Conservation (phyloP, 2,329 filamentous ascomycete genomes). For the Pezicula radicicola region DNA sequence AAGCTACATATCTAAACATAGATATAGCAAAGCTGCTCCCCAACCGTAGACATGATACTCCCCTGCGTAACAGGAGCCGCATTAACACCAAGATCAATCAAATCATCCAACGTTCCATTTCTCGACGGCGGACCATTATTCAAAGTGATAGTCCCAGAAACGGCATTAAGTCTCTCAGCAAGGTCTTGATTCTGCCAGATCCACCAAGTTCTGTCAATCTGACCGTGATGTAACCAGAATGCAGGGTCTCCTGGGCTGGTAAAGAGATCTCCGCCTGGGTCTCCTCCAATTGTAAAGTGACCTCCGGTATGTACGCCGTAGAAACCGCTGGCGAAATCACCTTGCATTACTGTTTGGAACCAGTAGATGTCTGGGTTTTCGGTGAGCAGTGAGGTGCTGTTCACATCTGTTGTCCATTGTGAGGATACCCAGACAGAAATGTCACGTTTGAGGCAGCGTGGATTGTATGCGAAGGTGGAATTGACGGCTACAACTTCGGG, state of each 20-base stretch:
- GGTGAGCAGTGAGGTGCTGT: conserved; percentile 36
- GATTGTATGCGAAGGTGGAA: conserved; percentile 29
- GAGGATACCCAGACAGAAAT: conserved; percentile 34
- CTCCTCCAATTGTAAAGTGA: conserved; percentile 41
- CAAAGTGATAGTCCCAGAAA: conserved; percentile 38
- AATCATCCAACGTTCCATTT: conserved; percentile 39
- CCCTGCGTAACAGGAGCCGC: conserved; percentile 25
- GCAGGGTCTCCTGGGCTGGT: conserved; percentile 41
- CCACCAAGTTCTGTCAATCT: conserved; percentile 45
- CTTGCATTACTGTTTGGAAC: conserved; percentile 46
- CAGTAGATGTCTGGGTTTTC: conserved; percentile 31
- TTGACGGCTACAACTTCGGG: conserved; percentile 28
- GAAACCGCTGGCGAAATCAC: conserved; percentile 28
- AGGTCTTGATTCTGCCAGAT: conserved; percentile 46
- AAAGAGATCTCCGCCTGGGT: conserved; percentile 43
- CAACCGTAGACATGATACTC: conserved; percentile 37
- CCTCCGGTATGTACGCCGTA: conserved; percentile 38
- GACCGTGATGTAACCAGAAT: conserved; percentile 43
- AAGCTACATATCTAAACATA: conserved; percentile 22
- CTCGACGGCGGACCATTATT: conserved; percentile 37
- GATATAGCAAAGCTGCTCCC: conserved; percentile 42
- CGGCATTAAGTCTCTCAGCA: conserved; percentile 23
- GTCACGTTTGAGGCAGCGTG: conserved; percentile 40
- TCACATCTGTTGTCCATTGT: conserved; percentile 33
- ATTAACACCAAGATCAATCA: conserved; percentile 27